Evolutionary conservation across 805 yeast species (phyloP).

Genomic region (Metschnikowia vanudenii): DNA sequence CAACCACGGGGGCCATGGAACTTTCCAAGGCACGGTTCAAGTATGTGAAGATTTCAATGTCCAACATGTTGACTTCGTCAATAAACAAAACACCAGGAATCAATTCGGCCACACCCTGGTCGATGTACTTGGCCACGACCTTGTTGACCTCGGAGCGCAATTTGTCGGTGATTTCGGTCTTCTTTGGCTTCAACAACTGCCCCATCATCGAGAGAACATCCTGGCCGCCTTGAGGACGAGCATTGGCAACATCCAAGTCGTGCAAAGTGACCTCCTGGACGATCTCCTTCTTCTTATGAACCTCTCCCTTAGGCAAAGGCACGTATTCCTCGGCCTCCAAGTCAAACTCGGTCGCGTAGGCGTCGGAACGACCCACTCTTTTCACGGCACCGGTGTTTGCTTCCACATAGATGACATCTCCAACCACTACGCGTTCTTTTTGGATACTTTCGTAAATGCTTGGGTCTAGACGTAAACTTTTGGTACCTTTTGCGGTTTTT

Average conservation of each 20-base stretch:
- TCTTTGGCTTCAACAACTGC: conserved; percentile 90
- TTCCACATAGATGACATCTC: conserved; percentile 96
- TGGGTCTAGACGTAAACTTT: conserved; percentile 85
- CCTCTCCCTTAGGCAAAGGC: conserved; percentile 98
- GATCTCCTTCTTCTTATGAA: conserved; percentile 95
- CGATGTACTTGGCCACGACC: conserved; percentile 93
- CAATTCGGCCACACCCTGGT: conserved; percentile 96
- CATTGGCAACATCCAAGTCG: conserved; percentile 94
- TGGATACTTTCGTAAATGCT: conserved; percentile 90
- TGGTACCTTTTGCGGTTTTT: conserved; percentile 89
- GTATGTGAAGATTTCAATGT: conserved; percentile 94
- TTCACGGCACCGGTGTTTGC: conserved; percentile 97
- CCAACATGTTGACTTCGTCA: conserved; percentile 98
- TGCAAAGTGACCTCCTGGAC: conserved; percentile 97
- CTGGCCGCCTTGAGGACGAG: conserved; percentile 96
- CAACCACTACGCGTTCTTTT: conserved; percentile 90
- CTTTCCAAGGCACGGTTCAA: conserved; percentile 92
- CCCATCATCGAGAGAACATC: conserved; percentile 96
- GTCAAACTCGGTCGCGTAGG: conserved; percentile 97
- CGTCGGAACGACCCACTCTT: conserved; percentile 97
- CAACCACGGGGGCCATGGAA: conserved; percentile 89
- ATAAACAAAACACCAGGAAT: conserved; percentile 97
- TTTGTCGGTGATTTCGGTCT: conserved; percentile 96
- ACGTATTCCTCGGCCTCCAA: conserved; percentile 98
- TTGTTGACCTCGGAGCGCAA: conserved; percentile 90